Evolutionary conservation across 2,329 filamentous ascomycete genomes (phyloP).

Genomic region (Diaporthe eres): DNA sequence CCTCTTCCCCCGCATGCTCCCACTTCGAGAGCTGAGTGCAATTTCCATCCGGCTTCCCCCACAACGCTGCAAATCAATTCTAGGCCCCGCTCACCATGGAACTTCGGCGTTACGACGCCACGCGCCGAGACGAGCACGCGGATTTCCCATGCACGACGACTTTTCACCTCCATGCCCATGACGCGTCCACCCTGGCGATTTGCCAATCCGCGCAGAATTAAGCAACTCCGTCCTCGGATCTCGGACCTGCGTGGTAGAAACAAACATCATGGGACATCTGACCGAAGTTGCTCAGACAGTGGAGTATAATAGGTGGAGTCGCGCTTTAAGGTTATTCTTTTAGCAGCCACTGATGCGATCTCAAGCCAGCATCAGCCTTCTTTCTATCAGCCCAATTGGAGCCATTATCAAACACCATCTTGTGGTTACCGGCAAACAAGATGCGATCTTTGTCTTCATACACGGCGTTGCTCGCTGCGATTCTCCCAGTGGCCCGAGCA

Average conservation of each 20-base stretch:
- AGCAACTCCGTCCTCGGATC: background rate
- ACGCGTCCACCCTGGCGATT: background rate
- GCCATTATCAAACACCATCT: background rate
- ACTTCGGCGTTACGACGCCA: constrained; percentile 6
- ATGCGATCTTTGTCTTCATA: constrained; percentile 42
- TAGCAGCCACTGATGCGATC: background rate
- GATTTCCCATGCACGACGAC: too few species aligned
- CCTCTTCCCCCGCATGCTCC: background rate
- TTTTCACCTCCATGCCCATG: background rate
- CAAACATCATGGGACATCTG: background rate
- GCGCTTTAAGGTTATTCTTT: background rate
- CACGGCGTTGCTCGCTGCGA: constrained; percentile 43
- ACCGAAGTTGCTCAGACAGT: background rate
- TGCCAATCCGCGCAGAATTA: background rate
- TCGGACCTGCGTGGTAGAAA: background rate
- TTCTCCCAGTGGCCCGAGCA: constrained; percentile 18
- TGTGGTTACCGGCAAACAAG: background rate
- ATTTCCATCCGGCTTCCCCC: constrained; percentile 9
- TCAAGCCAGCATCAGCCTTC: background rate
- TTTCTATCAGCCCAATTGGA: background rate
- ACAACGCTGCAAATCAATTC: constrained; percentile 10
- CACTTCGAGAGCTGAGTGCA: background rate
- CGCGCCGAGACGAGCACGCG: background rate
- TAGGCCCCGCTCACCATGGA: background rate
- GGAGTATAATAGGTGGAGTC: background rate